Percentiles rank a stretch among this genome's conserved stretches.
Evolutionary conservation across 768 basidiomycete genomes (phyloP).

Genomic region (Lyophyllum semitale): DNA sequence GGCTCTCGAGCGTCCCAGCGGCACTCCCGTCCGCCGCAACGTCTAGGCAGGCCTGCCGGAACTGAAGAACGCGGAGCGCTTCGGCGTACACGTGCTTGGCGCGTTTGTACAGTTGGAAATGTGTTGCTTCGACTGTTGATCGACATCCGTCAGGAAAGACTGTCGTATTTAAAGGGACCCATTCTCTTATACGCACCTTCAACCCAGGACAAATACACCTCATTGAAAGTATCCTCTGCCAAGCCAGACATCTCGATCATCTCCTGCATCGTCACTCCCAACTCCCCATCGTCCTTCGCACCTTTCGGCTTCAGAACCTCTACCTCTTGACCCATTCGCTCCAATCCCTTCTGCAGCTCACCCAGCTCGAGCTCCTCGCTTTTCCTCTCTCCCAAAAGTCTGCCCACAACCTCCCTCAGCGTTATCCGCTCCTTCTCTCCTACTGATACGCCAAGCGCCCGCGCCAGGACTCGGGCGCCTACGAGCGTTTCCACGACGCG

Average conservation of each 20-base stretch:
- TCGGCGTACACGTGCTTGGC: slow-evolving; percentile 82
- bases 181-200: slow-evolving; percentile 52
- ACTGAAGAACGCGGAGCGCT: slow-evolving; percentile 77
- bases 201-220: slow-evolving; percentile 78
- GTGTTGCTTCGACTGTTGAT: slow-evolving; percentile 71
- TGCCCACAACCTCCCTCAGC: slow-evolving; percentile 65
- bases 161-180: too few relatives aligned
- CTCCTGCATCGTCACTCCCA: slow-evolving; percentile 72
- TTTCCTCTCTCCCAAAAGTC: slow-evolving; percentile 49
- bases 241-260: slow-evolving; percentile 72
- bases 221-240: slow-evolving; percentile 51
- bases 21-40: slow-evolving; percentile 28
- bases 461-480: slow-evolving; percentile 73
- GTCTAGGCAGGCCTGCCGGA: slow-evolving; percentile 66
- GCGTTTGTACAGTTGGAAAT: slow-evolving; percentile 84
- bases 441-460: slow-evolving; percentile 49
- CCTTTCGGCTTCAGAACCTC: slow-evolving; percentile 52
- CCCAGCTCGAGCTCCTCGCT: slow-evolving; percentile 48
- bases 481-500: slow-evolving; percentile 91
- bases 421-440: slow-evolving; percentile 57
- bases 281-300: slow-evolving; percentile 37
- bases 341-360: slow-evolving; percentile 48
- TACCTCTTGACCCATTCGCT: slow-evolving; percentile 46
- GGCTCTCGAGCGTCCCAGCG: slow-evolving; percentile 38
- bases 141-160: slow-evolving; percentile 2